These are phyloP conservation scores for Neurospora sp. DNA, from an alignment of 495 filamentous ascomycete genomes.

Conservation along the genomic window DNA sequence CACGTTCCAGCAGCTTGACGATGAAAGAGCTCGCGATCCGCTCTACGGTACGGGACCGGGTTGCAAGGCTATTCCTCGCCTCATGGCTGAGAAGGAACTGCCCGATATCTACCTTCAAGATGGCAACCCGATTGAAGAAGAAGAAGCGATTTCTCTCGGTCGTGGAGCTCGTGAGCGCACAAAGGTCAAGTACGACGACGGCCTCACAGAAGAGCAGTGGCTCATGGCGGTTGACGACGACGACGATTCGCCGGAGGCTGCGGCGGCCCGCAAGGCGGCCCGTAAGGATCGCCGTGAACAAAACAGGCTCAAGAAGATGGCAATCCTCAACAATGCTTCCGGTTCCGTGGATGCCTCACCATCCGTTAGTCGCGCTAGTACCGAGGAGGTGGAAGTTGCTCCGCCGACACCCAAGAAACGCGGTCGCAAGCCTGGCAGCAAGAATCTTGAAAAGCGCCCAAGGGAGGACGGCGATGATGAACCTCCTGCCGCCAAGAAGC, in stretches of 20 bases:
- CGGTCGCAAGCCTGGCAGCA: constrained; percentile 64
- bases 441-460: constrained; percentile 68
- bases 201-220: constrained; percentile 98
- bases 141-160: constrained; percentile 64
- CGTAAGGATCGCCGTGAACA: constrained; percentile 66
- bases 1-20: constrained; percentile 69
- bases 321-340: constrained; percentile 30
- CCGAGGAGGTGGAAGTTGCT: constrained; percentile 46
- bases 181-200: constrained; percentile 90
- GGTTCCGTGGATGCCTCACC: constrained; percentile 57
- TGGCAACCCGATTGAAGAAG: constrained; percentile 73
- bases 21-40: constrained; percentile 51
- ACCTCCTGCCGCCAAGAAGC: constrained; percentile 77
- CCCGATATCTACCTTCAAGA: constrained; percentile 89
- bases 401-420: constrained; percentile 50
- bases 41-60: constrained; percentile 57
- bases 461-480: constrained; percentile 74
- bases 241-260: constrained; percentile 87
- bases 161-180: constrained; percentile 92
- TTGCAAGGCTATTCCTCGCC: constrained; percentile 56
- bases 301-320: constrained; percentile 56
- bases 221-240: constrained; percentile 86
- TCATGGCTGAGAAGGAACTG: constrained; percentile 81
- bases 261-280: constrained; percentile 81
- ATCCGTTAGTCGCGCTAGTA: constrained; percentile 64